phyloP scores from a whole-genome alignment of 2,329 filamentous ascomycete genomes.

The Ophiostoma populinum region DNA sequence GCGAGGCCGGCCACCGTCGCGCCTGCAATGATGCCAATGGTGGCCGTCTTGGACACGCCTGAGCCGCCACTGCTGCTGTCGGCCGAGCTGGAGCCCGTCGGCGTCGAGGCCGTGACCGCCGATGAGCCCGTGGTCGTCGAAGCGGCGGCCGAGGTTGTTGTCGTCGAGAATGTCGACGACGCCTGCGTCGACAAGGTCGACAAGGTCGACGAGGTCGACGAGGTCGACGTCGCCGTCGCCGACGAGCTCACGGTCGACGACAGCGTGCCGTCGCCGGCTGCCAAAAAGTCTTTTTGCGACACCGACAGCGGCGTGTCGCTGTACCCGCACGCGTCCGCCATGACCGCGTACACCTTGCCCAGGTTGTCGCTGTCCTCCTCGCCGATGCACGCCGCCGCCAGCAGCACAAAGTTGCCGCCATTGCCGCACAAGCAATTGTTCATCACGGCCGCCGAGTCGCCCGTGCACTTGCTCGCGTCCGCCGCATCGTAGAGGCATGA shows the following conservation, averaged over 20 bases:
- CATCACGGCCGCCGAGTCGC: conserved; percentile 21
- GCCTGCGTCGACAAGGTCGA: conserved; percentile 1
- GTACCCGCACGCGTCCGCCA: conserved; percentile 25
- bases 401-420: conserved; percentile 29
- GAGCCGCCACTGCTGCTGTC: conserved; percentile 1
- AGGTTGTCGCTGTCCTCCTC: conserved; percentile 20
- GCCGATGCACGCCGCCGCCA: conserved; percentile 29
- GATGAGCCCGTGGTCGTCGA: conserved; percentile 8
- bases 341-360: conserved; percentile 23
- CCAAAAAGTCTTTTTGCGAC: conserved; percentile 23
- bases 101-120: neutral
- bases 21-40: conserved; percentile 15
- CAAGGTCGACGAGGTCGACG: conserved; percentile 3
- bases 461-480: conserved; percentile 23
- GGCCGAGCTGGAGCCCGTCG: neutral
- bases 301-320: conserved; percentile 27
- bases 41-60: conserved; percentile 14
- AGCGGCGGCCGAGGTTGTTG: conserved; percentile 6
- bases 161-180: conserved; percentile 1
- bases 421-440: conserved; percentile 35
- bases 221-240: conserved; percentile 7
- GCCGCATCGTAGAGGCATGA: conserved; percentile 26
- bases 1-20: conserved; percentile 10
- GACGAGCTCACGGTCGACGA: conserved; percentile 6
- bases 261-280: conserved; percentile 13